These are phyloP conservation scores for Taphrina communis DNA, from an alignment of 1,139 yeast genomes.

Conservation along the genomic window DNA sequence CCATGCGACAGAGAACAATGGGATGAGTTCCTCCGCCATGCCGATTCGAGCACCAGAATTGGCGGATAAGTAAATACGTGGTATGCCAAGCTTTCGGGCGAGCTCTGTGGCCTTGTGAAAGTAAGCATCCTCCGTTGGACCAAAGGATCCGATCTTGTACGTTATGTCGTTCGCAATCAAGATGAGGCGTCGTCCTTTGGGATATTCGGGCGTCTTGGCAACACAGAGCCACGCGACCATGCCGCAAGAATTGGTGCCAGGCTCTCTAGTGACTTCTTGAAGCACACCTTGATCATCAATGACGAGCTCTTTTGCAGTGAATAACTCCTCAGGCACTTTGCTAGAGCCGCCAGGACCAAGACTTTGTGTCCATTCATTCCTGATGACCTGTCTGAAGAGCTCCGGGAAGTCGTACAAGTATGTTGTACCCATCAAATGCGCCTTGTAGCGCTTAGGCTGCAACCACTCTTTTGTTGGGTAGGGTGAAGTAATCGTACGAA, in stretches of 20 bases:
- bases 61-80: slow-evolving; percentile 93
- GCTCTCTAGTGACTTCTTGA: slow-evolving; percentile 90
- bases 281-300: slow-evolving; percentile 72
- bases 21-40: slow-evolving; percentile 92
- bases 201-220: slow-evolving; percentile 95
- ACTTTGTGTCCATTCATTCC: slow-evolving; percentile 78
- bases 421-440: slow-evolving; percentile 97
- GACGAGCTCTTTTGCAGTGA: slow-evolving; percentile 80
- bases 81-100: slow-evolving; percentile 89
- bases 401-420: slow-evolving; percentile 99
- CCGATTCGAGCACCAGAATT: slow-evolving; percentile 99
- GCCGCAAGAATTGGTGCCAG: slow-evolving; percentile 94
- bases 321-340: slow-evolving; percentile 77
- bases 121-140: slow-evolving; percentile 93
- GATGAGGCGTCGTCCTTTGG: slow-evolving; percentile 90
- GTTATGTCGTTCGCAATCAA: slow-evolving; percentile 97
- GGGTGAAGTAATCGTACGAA: slow-evolving; percentile 93
- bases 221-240: slow-evolving; percentile 95
- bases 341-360: slow-evolving; percentile 43
- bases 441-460: slow-evolving; percentile 98
- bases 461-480: slow-evolving; percentile 97
- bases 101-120: slow-evolving; percentile 90
- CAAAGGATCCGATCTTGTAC: slow-evolving; percentile 96
- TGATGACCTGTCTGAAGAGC: slow-evolving; percentile 89
- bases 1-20: slow-evolving; percentile 92